Evolutionary conservation across 225 moss, liverwort and hornwort species (phyloP), one percentile per base, ranked within the genome.

Genomic region (Ulota crispa): DNA sequence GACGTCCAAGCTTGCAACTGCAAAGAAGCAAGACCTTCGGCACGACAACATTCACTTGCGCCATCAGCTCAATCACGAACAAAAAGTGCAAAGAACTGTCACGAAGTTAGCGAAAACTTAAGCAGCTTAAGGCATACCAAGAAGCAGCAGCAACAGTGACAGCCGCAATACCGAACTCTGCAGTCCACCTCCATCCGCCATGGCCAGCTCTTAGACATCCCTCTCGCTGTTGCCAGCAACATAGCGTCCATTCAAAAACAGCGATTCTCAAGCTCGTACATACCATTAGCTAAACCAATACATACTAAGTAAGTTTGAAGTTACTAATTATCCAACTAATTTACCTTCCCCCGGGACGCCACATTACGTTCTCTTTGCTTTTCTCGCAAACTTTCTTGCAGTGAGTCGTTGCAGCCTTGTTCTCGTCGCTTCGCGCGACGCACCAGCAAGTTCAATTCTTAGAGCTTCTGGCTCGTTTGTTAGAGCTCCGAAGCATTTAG

Each of bases 111-210:
- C 34, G 23, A 23, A 59, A 24, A 74, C 31, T 7, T 9, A 52
- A 30, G 14, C n/a, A n/a, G n/a, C n/a, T n/a, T n/a, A n/a, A n/a
- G n/a, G n/a, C 73, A 50, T 75, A 87, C 87, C 87, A 83, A 83
- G 83, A 72, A 87, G 53, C 11, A 87, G 72, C 54, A 83, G 80
- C 47, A 77, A 32, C 11, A 89, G 9, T 54, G 67, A 68, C 36
- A 81, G 32, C 1, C 66, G 81, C 61, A 86, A 65, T 32, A 81
- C 23, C 19, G 76, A 59, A 75, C 86, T 39, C 31, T 37, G 66
- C 34, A 86, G 57, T 75, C 52, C 69, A 15, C 69, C 68, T 77
- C 73, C 80, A 42, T 77, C 76, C 31, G 80, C 79, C 88, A 81
- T 73, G 63, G 66, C 61, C 59, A 32, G 57, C 4, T 21, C 45